Conservation (phyloP, 2,329 filamentous ascomycete species). For the Alternaria burnsii region DNA sequence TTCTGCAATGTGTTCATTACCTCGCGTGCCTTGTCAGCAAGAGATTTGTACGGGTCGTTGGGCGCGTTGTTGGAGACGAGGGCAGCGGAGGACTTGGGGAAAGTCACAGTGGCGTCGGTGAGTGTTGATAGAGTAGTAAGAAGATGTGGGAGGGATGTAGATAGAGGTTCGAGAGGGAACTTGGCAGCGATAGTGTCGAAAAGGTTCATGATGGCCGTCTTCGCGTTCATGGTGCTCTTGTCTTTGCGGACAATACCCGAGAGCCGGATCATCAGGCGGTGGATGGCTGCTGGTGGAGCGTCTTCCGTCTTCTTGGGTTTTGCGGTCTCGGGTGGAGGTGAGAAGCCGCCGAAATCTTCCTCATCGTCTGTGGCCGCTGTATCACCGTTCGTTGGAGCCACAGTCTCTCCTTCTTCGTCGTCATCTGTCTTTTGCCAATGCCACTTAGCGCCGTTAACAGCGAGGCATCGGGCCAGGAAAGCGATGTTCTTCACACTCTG, state of each 20-base stretch:
- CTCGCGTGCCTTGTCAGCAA: constrained; percentile 77
- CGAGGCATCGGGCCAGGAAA: constrained; percentile 76
- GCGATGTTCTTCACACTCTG: constrained; percentile 83
- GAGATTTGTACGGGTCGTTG: constrained; percentile 70
- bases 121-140: constrained; percentile 80
- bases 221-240: constrained; percentile 72
- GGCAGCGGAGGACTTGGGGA: constrained; percentile 73
- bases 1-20: constrained; percentile 84
- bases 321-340: constrained; percentile 26
- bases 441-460: constrained; percentile 64
- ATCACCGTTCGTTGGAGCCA: constrained; percentile 49
- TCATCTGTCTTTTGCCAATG: constrained; percentile 56
- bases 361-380: constrained; percentile 46
- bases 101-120: constrained; percentile 78
- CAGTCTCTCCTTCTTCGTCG: constrained; percentile 52
- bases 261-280: constrained; percentile 80
- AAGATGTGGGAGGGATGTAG: constrained; percentile 69
- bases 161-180: constrained; percentile 65
- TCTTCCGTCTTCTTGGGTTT: constrained; percentile 32
- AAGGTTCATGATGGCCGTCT: constrained; percentile 77
- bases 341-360: constrained; percentile 42
- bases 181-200: constrained; percentile 74
- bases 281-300: constrained; percentile 62
- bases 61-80: constrained; percentile 62
- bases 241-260: constrained; percentile 77